phyloP scores from a whole-genome alignment of 2,329 filamentous ascomycete genomes.

The Pezicula rhizophila region DNA sequence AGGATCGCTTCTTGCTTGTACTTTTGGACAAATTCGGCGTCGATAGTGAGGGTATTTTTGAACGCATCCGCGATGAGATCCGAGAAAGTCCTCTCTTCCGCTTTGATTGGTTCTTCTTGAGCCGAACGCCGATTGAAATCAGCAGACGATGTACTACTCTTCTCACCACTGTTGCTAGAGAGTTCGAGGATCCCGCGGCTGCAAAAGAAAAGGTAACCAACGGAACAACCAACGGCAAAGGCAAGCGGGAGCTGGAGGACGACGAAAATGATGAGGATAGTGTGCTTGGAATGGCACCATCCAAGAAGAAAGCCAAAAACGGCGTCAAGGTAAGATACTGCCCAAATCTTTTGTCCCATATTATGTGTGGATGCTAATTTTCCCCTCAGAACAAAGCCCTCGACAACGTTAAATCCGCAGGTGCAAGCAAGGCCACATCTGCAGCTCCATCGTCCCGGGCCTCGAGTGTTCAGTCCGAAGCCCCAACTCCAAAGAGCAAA shows the following conservation, averaged over 20 bases:
- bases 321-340: constrained; percentile 57
- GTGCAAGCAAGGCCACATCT: constrained; percentile 68
- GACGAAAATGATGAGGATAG: constrained; percentile 81
- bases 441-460: constrained; percentile 70
- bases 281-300: constrained; percentile 72
- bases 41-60: constrained; percentile 84
- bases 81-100: constrained; percentile 90
- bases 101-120: constrained; percentile 99
- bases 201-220: constrained; percentile 42
- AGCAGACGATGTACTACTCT: constrained; percentile 89
- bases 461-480: constrained; percentile 73
- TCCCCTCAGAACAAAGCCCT: constrained; percentile 77
- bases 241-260: constrained; percentile 71
- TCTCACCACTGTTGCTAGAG: constrained; percentile 87
- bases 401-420: constrained; percentile 72
- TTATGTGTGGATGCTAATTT: constrained; percentile 10
- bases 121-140: constrained; percentile 86
- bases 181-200: constrained; percentile 68
- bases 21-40: constrained; percentile 89
- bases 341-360: constrained; percentile 2
- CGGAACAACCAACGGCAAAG: constrained; percentile 54
- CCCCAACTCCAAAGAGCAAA: constrained; percentile 35
- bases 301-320: constrained; percentile 91
- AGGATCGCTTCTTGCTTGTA: constrained; percentile 91
- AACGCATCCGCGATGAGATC: constrained; percentile 95